Conservation (phyloP, 345 rosid genomes). For the Eucalyptus globulus region DNA sequence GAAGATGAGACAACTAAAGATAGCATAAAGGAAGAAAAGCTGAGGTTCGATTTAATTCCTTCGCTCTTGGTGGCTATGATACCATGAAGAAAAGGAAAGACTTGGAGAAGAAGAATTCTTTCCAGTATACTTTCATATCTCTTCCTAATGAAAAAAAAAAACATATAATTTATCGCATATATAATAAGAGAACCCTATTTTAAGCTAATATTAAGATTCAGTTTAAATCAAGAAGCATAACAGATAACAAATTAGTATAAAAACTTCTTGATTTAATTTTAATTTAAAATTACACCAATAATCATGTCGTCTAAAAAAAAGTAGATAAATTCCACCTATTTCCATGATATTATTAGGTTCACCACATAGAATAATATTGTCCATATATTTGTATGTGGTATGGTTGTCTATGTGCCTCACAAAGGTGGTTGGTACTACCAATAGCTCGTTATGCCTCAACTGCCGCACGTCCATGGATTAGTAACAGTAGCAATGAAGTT, state of each 20-base stretch:
- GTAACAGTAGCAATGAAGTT: neutral
- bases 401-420: neutral
- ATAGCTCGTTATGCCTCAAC: neutral
- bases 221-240: too few species aligned
- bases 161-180: too few species aligned
- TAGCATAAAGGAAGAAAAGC: neutral
- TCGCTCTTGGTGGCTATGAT: neutral
- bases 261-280: too few species aligned
- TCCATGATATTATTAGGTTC: neutral
- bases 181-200: too few species aligned
- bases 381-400: neutral
- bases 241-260: too few species aligned
- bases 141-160: too few species aligned
- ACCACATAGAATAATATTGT: neutral
- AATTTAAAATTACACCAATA: too few species aligned
- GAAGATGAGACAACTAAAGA: neutral
- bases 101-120: too few species aligned
- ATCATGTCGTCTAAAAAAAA: neutral
- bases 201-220: too few species aligned
- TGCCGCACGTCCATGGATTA: neutral
- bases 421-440: neutral
- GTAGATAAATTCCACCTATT: neutral
- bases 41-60: neutral
- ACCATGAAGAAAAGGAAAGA: neutral
- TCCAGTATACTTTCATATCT: too few species aligned